A percentile compares a stretch with the other conserved stretches of the same genome.
These are phyloP conservation scores for Bryoerythrophyllum caledonicum DNA, from an alignment of 225 moss, liverwort and hornwort genomes.

Conservation along the genomic window DNA sequence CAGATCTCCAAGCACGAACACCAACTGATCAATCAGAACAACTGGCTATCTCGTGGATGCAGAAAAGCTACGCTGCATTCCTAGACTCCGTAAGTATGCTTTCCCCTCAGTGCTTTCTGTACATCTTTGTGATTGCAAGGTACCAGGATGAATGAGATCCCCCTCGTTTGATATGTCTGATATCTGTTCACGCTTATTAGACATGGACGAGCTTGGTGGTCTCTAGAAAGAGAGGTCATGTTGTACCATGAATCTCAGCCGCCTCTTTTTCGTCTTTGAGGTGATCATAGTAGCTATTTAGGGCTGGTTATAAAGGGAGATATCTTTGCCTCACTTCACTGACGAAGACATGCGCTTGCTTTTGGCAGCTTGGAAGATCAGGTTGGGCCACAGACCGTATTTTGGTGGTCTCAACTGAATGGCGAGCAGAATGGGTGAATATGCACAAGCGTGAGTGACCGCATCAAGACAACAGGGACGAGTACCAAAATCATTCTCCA, in stretches of 20 bases:
- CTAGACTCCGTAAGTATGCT: constrained; percentile 57
- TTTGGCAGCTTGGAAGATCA: constrained; percentile 65
- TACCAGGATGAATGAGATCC: background rate
- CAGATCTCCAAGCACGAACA: constrained; percentile 45
- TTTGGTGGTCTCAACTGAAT: constrained; percentile 69
- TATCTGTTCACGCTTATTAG: no score
- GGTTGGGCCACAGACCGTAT: constrained; percentile 84
- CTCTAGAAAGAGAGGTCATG: no score
- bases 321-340: no score
- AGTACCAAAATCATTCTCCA: background rate
- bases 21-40: constrained; percentile 40
- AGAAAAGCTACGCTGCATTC: constrained; percentile 52
- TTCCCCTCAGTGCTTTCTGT: background rate
- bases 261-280: no score
- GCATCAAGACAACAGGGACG: background rate
- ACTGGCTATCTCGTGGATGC: constrained; percentile 70
- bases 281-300: no score
- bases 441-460: constrained; percentile 40
- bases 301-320: no score
- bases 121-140: constrained; percentile 8
- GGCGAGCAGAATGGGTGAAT: constrained; percentile 88
- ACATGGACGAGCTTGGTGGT: no score
- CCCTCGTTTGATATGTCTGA: no score
- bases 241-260: no score
- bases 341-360: constrained; percentile 15